A percentile compares a stretch with the other conserved stretches of the same genome.
phyloP scores from a whole-genome alignment of 1,139 yeast species.

The Taphrina pruni region DNA sequence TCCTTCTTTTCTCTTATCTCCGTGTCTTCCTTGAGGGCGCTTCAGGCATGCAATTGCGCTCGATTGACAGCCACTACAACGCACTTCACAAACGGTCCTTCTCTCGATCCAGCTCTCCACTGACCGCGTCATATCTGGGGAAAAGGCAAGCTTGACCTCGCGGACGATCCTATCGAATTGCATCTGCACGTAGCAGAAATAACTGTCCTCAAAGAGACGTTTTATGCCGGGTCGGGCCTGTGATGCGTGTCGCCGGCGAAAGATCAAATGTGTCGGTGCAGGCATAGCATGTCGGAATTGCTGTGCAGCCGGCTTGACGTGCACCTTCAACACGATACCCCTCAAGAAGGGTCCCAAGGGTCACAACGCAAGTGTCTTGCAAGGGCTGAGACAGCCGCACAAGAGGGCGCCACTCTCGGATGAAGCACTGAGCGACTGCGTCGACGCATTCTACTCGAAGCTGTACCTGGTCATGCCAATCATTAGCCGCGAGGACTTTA shows the following conservation, averaged over 20 bases:
- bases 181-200: too few relatives aligned
- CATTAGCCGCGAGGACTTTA: slow-evolving; percentile 15
- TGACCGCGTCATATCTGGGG: too few relatives aligned
- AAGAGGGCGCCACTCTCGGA: slow-evolving; percentile 20
- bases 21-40: too few relatives aligned
- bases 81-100: too few relatives aligned
- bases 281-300: slow-evolving; percentile 30
- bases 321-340: slow-evolving; percentile 35
- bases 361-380: slow-evolving; percentile 31
- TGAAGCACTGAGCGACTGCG: slow-evolving; percentile 19
- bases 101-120: too few relatives aligned
- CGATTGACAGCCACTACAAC: too few relatives aligned
- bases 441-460: slow-evolving; percentile 31
- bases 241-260: slow-evolving; percentile 44
- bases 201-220: neutral
- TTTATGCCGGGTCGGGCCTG: slow-evolving; percentile 42
- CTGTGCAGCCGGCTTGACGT: slow-evolving; percentile 22
- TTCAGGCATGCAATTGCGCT: too few relatives aligned
- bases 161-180: neutral
- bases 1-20: too few relatives aligned
- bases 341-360: slow-evolving; percentile 38
- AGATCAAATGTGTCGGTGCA: slow-evolving; percentile 44
- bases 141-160: too few relatives aligned
- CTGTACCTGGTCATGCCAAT: slow-evolving; percentile 36
- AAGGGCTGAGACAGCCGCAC: slow-evolving; percentile 24